These are phyloP conservation scores for Blastomyces percursus DNA, from an alignment of 2,329 filamentous ascomycete species.

Conservation along the genomic window DNA sequence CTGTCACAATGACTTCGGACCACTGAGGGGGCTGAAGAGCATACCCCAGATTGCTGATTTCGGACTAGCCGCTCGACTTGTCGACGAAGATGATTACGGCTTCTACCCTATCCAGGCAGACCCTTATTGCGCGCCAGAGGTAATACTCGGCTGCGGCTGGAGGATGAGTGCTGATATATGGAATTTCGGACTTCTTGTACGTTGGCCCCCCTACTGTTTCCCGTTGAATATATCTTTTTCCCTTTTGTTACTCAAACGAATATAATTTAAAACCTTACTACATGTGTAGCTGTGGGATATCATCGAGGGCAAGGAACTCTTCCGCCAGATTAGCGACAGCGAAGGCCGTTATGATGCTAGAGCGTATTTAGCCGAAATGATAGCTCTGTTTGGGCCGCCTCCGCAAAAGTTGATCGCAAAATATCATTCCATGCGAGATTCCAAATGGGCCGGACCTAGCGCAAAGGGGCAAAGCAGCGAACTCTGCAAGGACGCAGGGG, in stretches of 20 bases:
- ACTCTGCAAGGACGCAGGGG: constrained; percentile 24
- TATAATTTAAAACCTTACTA: constrained; percentile 18
- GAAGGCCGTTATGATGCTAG: constrained; percentile 28
- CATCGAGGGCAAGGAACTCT: constrained; percentile 22
- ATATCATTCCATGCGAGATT: constrained; percentile 24
- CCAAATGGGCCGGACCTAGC: constrained; percentile 21
- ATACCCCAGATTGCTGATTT: constrained; percentile 18
- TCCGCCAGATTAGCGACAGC: constrained; percentile 18
- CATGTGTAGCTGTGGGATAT: constrained; percentile 23
- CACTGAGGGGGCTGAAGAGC: constrained; percentile 13
- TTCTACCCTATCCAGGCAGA: constrained; percentile 23
- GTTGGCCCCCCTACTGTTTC: constrained; percentile 11
- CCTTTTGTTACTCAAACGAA: constrained; percentile 11
- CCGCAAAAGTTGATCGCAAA: constrained; percentile 27
- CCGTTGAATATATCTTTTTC: constrained; percentile 13
- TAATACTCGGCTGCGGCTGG: constrained; percentile 22
- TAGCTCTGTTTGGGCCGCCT: constrained; percentile 32
- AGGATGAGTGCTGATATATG: constrained; percentile 10
- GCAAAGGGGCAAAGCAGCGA: constrained; percentile 21
- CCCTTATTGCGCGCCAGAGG: constrained; percentile 18
- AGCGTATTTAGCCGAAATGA: constrained; percentile 35
- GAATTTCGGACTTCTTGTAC: constrained; percentile 29
- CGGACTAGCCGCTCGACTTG: constrained; percentile 16
- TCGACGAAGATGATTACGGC: constrained; percentile 28
- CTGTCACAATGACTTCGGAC: constrained; percentile 18